Base-by-base conservation (phyloP, 345 rosid species). In the Garcia nutans region DNA sequence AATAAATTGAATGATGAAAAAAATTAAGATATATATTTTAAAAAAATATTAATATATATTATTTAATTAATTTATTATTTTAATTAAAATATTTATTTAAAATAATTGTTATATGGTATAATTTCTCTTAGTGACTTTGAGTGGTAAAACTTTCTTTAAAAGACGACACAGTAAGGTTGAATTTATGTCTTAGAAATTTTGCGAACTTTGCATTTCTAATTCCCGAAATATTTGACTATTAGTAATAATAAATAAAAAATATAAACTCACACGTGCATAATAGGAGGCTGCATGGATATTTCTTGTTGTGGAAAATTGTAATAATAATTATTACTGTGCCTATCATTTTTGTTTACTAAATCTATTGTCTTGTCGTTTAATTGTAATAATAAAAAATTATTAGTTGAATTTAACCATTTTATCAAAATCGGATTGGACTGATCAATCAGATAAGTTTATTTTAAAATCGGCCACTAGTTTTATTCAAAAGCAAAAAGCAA, bases 281-380 rank as follows among this genome's bases (percentile, higher is more conserved):
- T 62, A 9, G 75, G 75, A 63, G 47, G 64, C 69, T 77, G 63
- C 75, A 11, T 41, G 69, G 74, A 50, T 76, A 3, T 31, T 62
- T 64, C 68, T 17, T 37, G 41, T 6, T 3, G 5, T 37, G 41
- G 0, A 4, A 37, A 1, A 28, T 2, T 37, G 41, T 37, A 37
- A 37, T 37, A 4, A 37, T 37, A 37, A 37, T 37, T 37, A 37
- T 37, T 33, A 37, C 41, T 37, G 69, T 20, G 1, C 20, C 42
- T 65, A 13, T 45, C 47, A 47, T n/a, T 28, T 28, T 67, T 47
- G 19, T 68, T 50, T 6, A 26, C 26, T 67, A 5, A 0, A 19
- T 1, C 19, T 44, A 12, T 66, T 42, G 2, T 12, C 16, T 65
- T 42, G 63, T 24, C 63, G 63, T 59, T 42, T 37, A 37, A 4